Evolutionary conservation across 148 eudicot species (phyloP), one percentile per base, ranked within the genome.

Genomic region (Silene conica): DNA sequence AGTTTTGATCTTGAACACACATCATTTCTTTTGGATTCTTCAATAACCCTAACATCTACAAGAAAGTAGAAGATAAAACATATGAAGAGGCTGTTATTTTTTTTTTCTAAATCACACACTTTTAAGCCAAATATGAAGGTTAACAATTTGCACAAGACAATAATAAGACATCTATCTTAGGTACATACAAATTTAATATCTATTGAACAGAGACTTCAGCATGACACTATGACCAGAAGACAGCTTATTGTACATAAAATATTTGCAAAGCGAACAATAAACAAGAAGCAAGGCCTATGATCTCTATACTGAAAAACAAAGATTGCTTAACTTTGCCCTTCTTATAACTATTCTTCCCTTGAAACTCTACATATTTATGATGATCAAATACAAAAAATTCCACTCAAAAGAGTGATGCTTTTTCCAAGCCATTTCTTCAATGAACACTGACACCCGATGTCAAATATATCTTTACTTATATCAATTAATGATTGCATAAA

Each of bases 11-110:
- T 34, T 55, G 66, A 62, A 66, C 69, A 79, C 71, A 78, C 84
- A 76, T 80, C 82, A 41, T 57, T 74, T 58, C 69, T 74, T 38
- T 79, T 72, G 25, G 80, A 65, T 72, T 81, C 84, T 75, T 75
- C 31, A 45, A 26, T 79, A 72, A 72, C 78, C 76, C 80, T 77
- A 76, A 57, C 77, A 86, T 87, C 96, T 91, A 89, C 89, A 88
- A 22, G 68, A 72, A 63, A 80, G 77, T 74, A 79, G 69, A 25
- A 77, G 26, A 65, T 69, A 74, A 18, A 81, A 76, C 57, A 67
- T 79, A 72, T 38, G 74, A 77, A 74, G n/a, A 76, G 52, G 63
- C n/a, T n/a, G 70, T 74, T 50, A 58, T 76, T 74, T 77, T 74
- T 62, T 59, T 72, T 59, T 57, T 25, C 63, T 31, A 73, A 43